These are phyloP conservation scores for Botryotinia convoluta DNA, from an alignment of 2,329 filamentous ascomycete species.

Conservation along the genomic window DNA sequence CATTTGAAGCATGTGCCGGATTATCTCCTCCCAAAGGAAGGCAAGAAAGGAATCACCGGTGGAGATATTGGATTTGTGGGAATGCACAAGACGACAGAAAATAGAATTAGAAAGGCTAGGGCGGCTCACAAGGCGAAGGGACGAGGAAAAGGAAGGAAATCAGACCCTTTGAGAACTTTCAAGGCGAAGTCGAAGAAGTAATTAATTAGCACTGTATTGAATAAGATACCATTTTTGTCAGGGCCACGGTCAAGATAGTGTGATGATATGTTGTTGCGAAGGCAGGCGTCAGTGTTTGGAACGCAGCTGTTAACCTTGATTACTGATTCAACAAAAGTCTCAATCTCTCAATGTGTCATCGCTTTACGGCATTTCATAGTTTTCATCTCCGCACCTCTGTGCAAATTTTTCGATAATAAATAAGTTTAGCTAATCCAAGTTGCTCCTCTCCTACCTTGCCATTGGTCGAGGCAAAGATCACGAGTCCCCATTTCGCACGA, in stretches of 20 bases:
- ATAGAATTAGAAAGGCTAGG: slow-evolving; percentile 44
- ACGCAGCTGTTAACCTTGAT: not conserved
- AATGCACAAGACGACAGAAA: slow-evolving; percentile 52
- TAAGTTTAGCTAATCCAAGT: too few species aligned
- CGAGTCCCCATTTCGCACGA: not conserved
- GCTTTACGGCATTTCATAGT: not conserved
- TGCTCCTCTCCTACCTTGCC: not conserved
- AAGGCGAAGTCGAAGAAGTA: slow-evolving; percentile 51
- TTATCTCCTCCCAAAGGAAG: slow-evolving; percentile 78
- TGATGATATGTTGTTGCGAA: not conserved
- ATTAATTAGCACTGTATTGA: slow-evolving; percentile 17
- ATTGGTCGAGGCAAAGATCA: not conserved
- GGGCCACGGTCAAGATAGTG: not conserved
- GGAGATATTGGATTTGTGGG: slow-evolving; percentile 76
- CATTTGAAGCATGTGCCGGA: slow-evolving; percentile 95
- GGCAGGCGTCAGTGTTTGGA: not conserved
- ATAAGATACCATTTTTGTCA: slow-evolving; percentile 15
- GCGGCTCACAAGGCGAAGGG: slow-evolving; percentile 47
- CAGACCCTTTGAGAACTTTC: slow-evolving; percentile 87
- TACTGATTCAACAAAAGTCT: not conserved
- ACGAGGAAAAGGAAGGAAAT: slow-evolving; percentile 59
- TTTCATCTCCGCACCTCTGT: too few species aligned
- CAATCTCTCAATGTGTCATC: rapidly evolving
- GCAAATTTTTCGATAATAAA: not conserved
- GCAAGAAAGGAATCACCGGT: slow-evolving; percentile 63